These are phyloP conservation scores for Pythium vanterpoolii DNA, from an alignment of 352 stramenopile genomes.

Conservation along the genomic window DNA sequence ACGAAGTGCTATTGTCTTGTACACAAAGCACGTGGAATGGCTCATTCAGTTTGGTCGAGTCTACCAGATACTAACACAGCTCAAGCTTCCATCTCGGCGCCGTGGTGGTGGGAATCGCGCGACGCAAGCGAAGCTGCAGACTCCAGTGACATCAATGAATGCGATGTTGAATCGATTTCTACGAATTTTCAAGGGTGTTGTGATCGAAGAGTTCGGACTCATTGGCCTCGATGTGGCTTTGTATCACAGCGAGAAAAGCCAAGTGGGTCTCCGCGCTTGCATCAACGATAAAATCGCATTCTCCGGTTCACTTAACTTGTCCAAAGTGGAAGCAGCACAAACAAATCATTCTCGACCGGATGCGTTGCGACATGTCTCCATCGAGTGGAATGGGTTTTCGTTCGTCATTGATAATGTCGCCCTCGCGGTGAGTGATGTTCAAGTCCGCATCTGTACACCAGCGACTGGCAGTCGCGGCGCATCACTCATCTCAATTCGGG, in stretches of 20 bases:
- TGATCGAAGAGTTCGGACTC: constrained; percentile 56
- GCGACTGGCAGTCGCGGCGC: constrained; percentile 62
- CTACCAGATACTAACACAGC: constrained; percentile 35
- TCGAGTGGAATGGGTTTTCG: constrained; percentile 1
- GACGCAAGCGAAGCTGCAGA: too few relatives aligned
- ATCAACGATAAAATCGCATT: constrained; percentile 59
- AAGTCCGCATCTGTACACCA: constrained; percentile 64
- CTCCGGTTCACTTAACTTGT: constrained; percentile 31
- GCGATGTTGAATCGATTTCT: constrained; percentile 18
- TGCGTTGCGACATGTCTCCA: not conserved
- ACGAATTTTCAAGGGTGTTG: constrained; percentile 37
- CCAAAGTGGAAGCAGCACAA: not conserved
- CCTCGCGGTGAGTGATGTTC: constrained; percentile 47
- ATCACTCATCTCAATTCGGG: constrained; percentile 54
- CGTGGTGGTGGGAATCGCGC: too few relatives aligned
- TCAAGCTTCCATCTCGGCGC: constrained; percentile 28
- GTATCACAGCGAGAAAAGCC: constrained; percentile 68
- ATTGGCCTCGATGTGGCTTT: constrained; percentile 64
- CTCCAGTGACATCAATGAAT: not conserved
- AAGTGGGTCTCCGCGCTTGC: constrained; percentile 57
- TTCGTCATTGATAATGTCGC: constrained; percentile 51
- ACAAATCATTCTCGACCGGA: not conserved
- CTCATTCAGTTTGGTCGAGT: constrained; percentile 54
- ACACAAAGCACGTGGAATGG: constrained; percentile 76
- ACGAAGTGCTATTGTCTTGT: constrained; percentile 60